Conservation (phyloP, 176 grass and related monocot genomes). For the Lolium multiflorum region DNA sequence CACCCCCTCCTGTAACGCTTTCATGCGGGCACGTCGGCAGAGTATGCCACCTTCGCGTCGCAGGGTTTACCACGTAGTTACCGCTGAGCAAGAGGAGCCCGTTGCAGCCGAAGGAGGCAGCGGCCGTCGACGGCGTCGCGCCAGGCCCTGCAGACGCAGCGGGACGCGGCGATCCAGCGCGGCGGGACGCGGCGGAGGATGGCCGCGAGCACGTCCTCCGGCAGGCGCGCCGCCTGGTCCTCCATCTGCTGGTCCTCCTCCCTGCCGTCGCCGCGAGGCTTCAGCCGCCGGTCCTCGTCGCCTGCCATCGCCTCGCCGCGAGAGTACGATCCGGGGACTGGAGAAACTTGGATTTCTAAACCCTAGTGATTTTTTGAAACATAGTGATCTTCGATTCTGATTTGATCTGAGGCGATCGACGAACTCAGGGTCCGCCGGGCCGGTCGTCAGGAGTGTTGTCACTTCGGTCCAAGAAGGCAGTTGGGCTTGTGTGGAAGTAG, state of each 20-base stretch:
- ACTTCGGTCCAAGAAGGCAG: no score
- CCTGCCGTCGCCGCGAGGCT: neutral
- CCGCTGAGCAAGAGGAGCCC: neutral
- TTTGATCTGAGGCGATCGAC: no score
- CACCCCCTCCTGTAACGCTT: neutral
- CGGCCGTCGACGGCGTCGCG: neutral
- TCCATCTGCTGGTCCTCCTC: neutral
- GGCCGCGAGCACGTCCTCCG: neutral
- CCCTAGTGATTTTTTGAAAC: no score
- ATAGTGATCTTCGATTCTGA: no score
- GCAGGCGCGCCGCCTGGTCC: neutral
- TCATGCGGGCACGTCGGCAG: neutral
- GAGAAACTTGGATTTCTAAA: no score
- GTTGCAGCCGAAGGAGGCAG: neutral
- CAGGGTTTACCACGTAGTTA: neutral
- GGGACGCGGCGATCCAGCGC: neutral
- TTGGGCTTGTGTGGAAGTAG: no score
- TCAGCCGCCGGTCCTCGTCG: neutral
- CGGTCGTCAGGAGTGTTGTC: no score
- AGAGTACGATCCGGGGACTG: no score
- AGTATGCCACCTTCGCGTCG: neutral
- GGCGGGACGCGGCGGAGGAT: neutral
- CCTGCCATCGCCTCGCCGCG: neutral
- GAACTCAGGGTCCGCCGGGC: no score
- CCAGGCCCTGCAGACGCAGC: neutral